These are phyloP conservation scores for Catunica adiposa DNA, from an alignment of 2,329 filamentous ascomycete species.

Conservation along the genomic window DNA sequence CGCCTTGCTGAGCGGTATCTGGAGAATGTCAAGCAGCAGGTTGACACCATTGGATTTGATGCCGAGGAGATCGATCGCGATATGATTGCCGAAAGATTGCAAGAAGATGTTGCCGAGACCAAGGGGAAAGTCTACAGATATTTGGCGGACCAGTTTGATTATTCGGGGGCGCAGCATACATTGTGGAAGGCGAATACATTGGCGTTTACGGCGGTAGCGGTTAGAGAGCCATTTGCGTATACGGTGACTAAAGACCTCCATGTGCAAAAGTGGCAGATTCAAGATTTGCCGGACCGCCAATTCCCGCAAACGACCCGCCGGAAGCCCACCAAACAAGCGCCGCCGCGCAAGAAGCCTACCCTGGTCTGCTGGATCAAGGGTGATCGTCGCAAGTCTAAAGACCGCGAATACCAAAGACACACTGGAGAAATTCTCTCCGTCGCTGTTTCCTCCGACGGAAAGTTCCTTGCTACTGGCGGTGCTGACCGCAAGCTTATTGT, in stretches of 20 bases:
- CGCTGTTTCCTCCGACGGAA: slow-evolving; percentile 75
- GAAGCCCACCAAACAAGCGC: slow-evolving; percentile 43
- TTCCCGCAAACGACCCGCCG: slow-evolving; percentile 41
- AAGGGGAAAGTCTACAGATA: slow-evolving; percentile 80
- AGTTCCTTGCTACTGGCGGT: slow-evolving; percentile 80
- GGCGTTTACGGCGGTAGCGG: slow-evolving; percentile 62
- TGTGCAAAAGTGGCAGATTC: slow-evolving; percentile 79
- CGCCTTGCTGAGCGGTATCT: slow-evolving; percentile 84
- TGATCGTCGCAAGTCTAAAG: slow-evolving; percentile 40
- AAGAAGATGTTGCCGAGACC: slow-evolving; percentile 80
- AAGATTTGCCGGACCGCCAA: slow-evolving; percentile 44
- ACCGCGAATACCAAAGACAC: slow-evolving; percentile 59
- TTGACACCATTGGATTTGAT: slow-evolving; percentile 67
- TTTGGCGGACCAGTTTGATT: slow-evolving; percentile 57
- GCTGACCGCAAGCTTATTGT: slow-evolving; percentile 71
- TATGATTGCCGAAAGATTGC: slow-evolving; percentile 72
- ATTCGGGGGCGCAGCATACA: slow-evolving; percentile 48
- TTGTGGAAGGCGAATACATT: slow-evolving; percentile 66
- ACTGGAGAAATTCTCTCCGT: slow-evolving; percentile 65
- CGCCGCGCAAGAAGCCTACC: slow-evolving; percentile 44
- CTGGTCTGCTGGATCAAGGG: slow-evolving; percentile 48
- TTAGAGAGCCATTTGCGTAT: slow-evolving; percentile 67
- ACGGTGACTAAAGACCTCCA: slow-evolving; percentile 74
- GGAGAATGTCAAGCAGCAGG: slow-evolving; percentile 71
- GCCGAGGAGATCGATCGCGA: slow-evolving; percentile 87